These are phyloP conservation scores for Thalassiosira sp. DNA, from an alignment of 352 stramenopile genomes.

Conservation along the genomic window DNA sequence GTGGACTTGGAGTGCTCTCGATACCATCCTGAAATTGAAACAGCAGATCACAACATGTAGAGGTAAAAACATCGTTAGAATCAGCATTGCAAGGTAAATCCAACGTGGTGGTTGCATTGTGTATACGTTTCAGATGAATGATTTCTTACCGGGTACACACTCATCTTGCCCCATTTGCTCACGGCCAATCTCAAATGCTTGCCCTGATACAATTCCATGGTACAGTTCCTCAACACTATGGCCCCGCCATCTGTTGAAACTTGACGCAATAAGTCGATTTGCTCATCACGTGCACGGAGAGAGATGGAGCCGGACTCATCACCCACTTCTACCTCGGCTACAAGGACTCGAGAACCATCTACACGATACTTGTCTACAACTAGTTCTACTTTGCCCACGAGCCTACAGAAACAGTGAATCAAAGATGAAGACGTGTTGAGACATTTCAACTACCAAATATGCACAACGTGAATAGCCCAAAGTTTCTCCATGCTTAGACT, in stretches of 20 bases:
- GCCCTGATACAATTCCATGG: conserved; percentile 75
- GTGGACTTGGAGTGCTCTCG: conserved; percentile 52
- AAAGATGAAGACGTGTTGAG: not conserved
- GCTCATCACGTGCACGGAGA: conserved; percentile 73
- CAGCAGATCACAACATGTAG: not conserved
- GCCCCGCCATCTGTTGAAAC: conserved; percentile 59
- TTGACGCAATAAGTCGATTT: conserved; percentile 73
- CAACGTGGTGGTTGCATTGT: not conserved
- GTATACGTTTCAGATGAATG: conserved; percentile 1
- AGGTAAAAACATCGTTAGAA: no score
- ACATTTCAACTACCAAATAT: not conserved
- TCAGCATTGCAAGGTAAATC: not conserved
- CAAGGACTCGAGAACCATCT: conserved; percentile 70
- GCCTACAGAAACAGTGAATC: conserved; percentile 52
- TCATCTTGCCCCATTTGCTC: conserved; percentile 82
- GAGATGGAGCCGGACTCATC: conserved; percentile 77
- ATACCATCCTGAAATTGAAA: conserved; percentile 40
- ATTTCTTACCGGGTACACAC: conserved; percentile 61
- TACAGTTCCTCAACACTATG: conserved; percentile 77
- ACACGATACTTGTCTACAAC: conserved; percentile 80
- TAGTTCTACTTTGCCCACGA: conserved; percentile 75
- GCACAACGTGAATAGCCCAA: not conserved
- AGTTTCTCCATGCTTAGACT: not conserved
- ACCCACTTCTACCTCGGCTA: conserved; percentile 80
- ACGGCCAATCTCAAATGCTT: conserved; percentile 75